phyloP scores from a whole-genome alignment of 2,329 filamentous ascomycete species.

The Colletotrichum sp. region DNA sequence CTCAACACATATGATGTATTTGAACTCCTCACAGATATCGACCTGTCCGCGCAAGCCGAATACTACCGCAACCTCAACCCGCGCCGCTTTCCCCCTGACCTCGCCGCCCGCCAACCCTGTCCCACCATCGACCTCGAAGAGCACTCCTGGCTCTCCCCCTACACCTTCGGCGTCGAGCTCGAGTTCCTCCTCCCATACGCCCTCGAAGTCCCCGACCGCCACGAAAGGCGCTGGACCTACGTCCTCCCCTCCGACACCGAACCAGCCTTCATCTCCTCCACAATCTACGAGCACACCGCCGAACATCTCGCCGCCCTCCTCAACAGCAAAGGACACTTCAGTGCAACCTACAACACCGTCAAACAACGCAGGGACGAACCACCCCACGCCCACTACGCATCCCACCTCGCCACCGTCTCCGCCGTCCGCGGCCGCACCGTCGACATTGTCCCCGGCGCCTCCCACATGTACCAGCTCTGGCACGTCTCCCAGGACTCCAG shows the following conservation, averaged over 20 bases:
- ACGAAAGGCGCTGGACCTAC: background rate
- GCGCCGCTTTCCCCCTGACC: background rate
- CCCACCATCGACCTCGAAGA: background rate
- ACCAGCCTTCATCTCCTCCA: background rate
- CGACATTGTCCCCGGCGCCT: background rate
- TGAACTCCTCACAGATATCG: background rate
- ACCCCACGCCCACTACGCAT: background rate
- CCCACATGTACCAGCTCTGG: background rate
- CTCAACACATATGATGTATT: background rate
- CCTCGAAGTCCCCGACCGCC: background rate
- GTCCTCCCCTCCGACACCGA: fast-evolving
- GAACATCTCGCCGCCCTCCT: background rate
- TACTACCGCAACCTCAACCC: background rate
- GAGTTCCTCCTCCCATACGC: conserved; percentile 6
- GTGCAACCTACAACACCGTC: background rate
- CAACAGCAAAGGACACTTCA: background rate
- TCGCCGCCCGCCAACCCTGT: background rate
- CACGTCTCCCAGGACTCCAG: background rate
- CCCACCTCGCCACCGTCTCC: background rate
- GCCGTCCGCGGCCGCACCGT: background rate
- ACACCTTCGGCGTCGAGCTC: conserved; percentile 16
- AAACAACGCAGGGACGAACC: background rate
- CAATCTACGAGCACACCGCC: background rate
- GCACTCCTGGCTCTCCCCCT: background rate
- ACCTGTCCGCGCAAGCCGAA: background rate